Conservation (phyloP, 805 yeast genomes). For the Wickerhamiella hasegawae region DNA sequence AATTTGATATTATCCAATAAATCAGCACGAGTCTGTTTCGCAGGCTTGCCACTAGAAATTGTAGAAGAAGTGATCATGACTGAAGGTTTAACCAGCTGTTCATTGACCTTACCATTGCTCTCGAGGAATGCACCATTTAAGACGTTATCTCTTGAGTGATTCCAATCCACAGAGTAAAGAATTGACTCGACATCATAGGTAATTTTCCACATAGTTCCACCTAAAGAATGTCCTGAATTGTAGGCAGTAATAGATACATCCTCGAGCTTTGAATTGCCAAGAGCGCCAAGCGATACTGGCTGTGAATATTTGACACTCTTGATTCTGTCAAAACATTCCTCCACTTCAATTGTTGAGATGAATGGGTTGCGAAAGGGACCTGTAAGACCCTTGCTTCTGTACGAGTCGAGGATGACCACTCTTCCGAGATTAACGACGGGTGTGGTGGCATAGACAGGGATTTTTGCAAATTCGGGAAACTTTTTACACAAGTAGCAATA, state of each 20-base stretch:
- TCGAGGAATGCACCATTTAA: slow-evolving; percentile 57
- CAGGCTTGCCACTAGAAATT: slow-evolving; percentile 33
- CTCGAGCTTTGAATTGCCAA: slow-evolving; percentile 6
- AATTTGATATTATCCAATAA: slow-evolving; percentile 48
- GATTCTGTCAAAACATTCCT: slow-evolving; percentile 60
- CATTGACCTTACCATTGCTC: slow-evolving; percentile 43
- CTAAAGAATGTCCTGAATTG: slow-evolving; percentile 84
- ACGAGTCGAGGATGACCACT: slow-evolving; percentile 68
- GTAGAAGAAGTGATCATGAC: slow-evolving; percentile 61
- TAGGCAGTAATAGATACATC: slow-evolving; percentile 48
- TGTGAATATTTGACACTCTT: slow-evolving; percentile 65
- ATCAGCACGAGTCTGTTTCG: slow-evolving; percentile 46
- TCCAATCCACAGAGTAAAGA: slow-evolving; percentile 88
- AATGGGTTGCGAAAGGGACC: slow-evolving; percentile 36
- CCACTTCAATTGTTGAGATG: slow-evolving; percentile 55
- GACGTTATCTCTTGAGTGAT: slow-evolving; percentile 79
- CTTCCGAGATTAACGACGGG: slow-evolving; percentile 82
- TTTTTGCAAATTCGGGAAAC: slow-evolving; percentile 38
- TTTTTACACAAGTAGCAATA: slow-evolving; percentile 46
- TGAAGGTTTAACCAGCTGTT: slow-evolving; percentile 54
- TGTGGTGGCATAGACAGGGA: slow-evolving; percentile 76
- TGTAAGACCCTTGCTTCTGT: slow-evolving; percentile 52
- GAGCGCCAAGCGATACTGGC: slow-evolving; percentile 38
- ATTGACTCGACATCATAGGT: slow-evolving; percentile 60
- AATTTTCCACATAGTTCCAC: slow-evolving; percentile 83